Percentiles rank a stretch among this genome's conserved stretches.
phyloP scores from a whole-genome alignment of 257 asterid species.

The Ballota nigra region DNA sequence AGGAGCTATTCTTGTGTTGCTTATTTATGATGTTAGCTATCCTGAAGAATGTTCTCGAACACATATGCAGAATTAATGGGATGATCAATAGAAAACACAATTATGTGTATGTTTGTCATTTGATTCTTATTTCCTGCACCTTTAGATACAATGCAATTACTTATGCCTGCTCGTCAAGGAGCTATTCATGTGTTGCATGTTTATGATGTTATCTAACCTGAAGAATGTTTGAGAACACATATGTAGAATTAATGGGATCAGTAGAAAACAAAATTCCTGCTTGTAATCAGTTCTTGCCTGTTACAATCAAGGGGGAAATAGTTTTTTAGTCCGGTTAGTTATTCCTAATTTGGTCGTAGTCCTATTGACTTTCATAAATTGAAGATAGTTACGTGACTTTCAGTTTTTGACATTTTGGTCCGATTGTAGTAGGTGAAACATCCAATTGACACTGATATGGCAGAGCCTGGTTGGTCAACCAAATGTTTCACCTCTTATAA shows the following conservation, averaged over 20 bases:
- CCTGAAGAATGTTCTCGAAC: no score
- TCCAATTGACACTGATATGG: no score
- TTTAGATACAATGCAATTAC: conserved; percentile 59
- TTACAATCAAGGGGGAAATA: neutral
- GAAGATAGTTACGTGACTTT: no score
- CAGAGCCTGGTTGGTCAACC: no score
- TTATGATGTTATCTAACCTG: neutral
- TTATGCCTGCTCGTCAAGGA: conserved; percentile 40
- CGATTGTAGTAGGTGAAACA: no score
- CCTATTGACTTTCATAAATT: no score
- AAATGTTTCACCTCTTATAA: no score
- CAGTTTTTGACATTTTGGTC: no score
- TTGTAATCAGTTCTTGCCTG: neutral
- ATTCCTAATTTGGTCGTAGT: no score
- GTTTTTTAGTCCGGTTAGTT: no score
- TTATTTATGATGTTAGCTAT: neutral
- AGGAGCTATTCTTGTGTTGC: neutral
- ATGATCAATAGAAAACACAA: neutral
- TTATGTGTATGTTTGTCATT: neutral
- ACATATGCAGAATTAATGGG: neutral
- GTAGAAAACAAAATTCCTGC: neutral
- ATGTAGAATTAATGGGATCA: neutral
- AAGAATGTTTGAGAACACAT: neutral
- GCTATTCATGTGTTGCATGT: neutral
- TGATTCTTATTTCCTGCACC: conserved; percentile 1